phyloP scores from a whole-genome alignment of 148 eudicot species.

The Vaccinium corymbosum region DNA sequence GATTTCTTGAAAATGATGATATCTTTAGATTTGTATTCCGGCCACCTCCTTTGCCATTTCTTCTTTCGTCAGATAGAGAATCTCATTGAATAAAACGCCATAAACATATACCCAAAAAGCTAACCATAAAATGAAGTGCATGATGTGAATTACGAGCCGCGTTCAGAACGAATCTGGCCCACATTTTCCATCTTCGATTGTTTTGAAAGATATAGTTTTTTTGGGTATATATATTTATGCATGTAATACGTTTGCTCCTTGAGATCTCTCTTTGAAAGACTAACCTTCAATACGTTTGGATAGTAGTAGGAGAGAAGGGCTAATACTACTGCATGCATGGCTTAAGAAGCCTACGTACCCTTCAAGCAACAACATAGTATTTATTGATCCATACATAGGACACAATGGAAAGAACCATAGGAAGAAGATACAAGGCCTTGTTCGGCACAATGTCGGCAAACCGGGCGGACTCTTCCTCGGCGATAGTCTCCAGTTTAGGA shows the following conservation, averaged over 20 bases:
- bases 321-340: not conserved
- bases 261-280: not conserved
- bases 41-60: not conserved
- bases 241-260: not conserved
- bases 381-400: slow-evolving; percentile 26
- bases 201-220: no score
- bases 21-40: not conserved
- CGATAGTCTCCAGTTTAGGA: slow-evolving; percentile 37
- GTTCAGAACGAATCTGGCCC: no score
- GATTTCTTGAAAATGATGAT: not conserved
- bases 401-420: slow-evolving; percentile 29
- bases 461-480: slow-evolving; percentile 30
- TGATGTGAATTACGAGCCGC: no score
- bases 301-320: not conserved
- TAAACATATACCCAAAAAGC: not conserved
- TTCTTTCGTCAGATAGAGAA: not conserved
- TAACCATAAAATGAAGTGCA: not conserved
- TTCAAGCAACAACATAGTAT: not conserved
- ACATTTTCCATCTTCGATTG: no score
- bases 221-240: not conserved
- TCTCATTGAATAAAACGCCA: not conserved
- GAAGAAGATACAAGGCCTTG: slow-evolving; percentile 26
- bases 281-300: not conserved
- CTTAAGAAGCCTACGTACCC: not conserved
- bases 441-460: slow-evolving; percentile 11